Evolutionary conservation across 2,329 filamentous ascomycete genomes (phyloP).

Genomic region (Cadophora malorum): DNA sequence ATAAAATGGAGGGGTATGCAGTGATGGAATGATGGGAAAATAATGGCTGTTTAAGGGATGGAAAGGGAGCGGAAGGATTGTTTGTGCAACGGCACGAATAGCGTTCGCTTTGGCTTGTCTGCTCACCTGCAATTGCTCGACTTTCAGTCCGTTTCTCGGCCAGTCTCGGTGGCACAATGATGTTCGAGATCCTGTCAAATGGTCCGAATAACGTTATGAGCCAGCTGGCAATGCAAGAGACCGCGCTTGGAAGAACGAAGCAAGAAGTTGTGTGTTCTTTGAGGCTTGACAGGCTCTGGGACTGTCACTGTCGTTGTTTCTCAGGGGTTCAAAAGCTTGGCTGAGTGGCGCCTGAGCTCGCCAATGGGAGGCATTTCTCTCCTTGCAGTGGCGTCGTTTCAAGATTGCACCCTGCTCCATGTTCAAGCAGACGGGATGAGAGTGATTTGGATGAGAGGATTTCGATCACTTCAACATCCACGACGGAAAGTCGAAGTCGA

Average conservation of each 20-base stretch:
- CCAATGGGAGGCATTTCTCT: slow-evolving; percentile 16
- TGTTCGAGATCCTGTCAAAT: neutral
- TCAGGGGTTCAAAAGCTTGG: slow-evolving; percentile 18
- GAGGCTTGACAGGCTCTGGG: neutral
- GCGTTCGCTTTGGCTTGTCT: neutral
- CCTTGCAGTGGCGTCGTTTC: slow-evolving; percentile 21
- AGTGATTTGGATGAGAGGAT: neutral
- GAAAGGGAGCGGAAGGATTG: slow-evolving; percentile 11
- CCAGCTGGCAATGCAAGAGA: slow-evolving; percentile 12
- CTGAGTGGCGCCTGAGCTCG: neutral
- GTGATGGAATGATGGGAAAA: neutral
- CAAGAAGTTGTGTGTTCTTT: neutral
- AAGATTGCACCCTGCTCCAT: neutral
- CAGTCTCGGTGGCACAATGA: neutral
- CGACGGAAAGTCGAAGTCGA: neutral
- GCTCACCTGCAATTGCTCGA: neutral
- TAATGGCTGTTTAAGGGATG: slow-evolving; percentile 1
- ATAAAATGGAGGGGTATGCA: neutral
- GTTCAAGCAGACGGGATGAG: neutral
- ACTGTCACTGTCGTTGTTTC: neutral
- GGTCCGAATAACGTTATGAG: neutral
- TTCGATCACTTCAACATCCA: neutral
- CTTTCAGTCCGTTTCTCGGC: neutral
- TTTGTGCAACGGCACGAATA: neutral
- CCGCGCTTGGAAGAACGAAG: slow-evolving; percentile 2